phyloP scores from a whole-genome alignment of 352 stramenopile species.

The Pythium angustatum region DNA sequence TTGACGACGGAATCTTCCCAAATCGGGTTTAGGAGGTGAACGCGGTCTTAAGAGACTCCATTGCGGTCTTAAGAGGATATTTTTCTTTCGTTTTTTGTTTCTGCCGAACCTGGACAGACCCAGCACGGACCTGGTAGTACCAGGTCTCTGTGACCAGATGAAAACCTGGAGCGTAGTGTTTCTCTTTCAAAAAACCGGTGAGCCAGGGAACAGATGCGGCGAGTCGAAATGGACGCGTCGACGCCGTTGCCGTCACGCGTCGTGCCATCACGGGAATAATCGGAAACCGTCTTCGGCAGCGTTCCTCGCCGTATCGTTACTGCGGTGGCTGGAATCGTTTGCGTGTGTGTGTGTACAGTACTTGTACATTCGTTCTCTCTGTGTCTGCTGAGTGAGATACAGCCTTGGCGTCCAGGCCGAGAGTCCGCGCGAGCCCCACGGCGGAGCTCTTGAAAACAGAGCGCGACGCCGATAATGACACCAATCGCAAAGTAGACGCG shows the following conservation, averaged over 20 bases:
- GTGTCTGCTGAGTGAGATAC: background rate
- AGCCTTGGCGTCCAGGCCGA: constrained; percentile 10
- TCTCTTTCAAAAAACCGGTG: too few species aligned
- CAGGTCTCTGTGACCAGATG: too few species aligned
- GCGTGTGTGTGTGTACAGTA: background rate
- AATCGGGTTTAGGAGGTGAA: too few species aligned
- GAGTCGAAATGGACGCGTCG: constrained; percentile 7
- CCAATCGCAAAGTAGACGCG: background rate
- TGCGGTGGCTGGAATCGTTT: background rate
- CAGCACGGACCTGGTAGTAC: too few species aligned
- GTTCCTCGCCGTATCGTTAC: background rate
- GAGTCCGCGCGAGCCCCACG: constrained; percentile 8
- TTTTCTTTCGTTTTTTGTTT: too few species aligned
- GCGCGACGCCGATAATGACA: constrained; percentile 6
- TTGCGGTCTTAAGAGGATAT: too few species aligned
- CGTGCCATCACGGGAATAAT: background rate
- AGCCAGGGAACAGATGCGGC: background rate
- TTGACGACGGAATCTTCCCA: too few species aligned
- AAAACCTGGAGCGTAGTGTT: too few species aligned
- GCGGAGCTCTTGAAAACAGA: constrained; percentile 11
- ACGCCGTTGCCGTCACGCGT: constrained; percentile 8
- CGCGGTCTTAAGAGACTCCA: too few species aligned
- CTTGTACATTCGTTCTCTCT: too few species aligned
- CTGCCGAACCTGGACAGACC: too few species aligned
- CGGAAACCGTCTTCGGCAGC: background rate